Percentiles rank a stretch among this genome's conserved stretches.
Evolutionary conservation across 1,284 basidiomycete genomes (phyloP).

Genomic region (Sporisorium exsertum): DNA sequence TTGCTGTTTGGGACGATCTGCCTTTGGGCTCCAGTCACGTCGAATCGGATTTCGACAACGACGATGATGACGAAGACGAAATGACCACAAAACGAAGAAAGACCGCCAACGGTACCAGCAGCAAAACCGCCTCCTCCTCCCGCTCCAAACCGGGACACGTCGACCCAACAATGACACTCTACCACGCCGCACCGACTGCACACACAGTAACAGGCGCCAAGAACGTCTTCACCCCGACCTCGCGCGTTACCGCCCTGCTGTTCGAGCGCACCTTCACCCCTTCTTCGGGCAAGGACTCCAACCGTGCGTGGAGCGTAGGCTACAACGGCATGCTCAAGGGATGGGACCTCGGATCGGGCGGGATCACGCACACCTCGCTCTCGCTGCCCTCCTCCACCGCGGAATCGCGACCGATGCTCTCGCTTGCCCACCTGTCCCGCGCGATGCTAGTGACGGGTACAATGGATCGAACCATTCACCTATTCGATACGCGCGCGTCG

Average conservation of each 20-base stretch:
- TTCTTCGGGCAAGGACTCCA: constrained; percentile 11
- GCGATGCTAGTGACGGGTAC: constrained; percentile 50
- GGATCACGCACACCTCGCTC: constrained; percentile 26
- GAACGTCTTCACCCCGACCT: constrained; percentile 49
- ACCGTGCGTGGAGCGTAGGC: constrained; percentile 53
- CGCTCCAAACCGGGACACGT: constrained; percentile 13
- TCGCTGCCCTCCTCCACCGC: constrained; percentile 16
- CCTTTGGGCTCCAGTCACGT: neutral
- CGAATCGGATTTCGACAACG: constrained; percentile 15
- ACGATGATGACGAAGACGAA: constrained; percentile 32
- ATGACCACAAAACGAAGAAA: constrained; percentile 30
- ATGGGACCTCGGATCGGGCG: constrained; percentile 59
- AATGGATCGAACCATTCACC: constrained; percentile 58
- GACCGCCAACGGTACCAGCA: constrained; percentile 22
- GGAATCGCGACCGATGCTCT: constrained; percentile 40
- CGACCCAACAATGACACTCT: constrained; percentile 33
- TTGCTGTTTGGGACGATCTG: constrained; percentile 61
- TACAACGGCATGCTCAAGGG: constrained; percentile 62
- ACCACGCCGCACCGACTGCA: constrained; percentile 26
- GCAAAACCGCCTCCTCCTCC: neutral
- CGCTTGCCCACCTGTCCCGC: constrained; percentile 46
- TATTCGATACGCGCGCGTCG: constrained; percentile 61
- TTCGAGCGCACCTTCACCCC: constrained; percentile 31
- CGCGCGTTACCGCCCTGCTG: constrained; percentile 46
- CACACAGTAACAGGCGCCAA: constrained; percentile 31